A percentile compares a stretch with the other conserved stretches of the same genome.
These are phyloP conservation scores for Trametes meyenii DNA, from an alignment of 768 basidiomycete genomes.

Conservation along the genomic window DNA sequence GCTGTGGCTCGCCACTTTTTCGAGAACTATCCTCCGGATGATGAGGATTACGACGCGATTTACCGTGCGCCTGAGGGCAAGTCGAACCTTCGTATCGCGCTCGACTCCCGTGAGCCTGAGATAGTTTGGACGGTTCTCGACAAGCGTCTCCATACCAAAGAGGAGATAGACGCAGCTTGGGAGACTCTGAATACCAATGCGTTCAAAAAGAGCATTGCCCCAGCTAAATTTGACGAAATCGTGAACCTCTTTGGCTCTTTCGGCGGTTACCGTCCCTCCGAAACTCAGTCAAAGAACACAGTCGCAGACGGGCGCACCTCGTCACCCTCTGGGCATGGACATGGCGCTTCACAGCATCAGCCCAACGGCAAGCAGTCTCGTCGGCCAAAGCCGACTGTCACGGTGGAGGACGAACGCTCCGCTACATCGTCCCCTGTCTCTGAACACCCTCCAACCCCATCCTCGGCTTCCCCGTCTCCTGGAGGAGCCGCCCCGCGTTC, in stretches of 20 bases:
- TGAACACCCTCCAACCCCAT: constrained; percentile 1
- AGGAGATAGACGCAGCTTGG: constrained; percentile 58
- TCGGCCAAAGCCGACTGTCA: constrained; percentile 5
- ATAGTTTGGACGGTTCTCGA: constrained; percentile 66
- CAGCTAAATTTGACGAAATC: constrained; percentile 50
- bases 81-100: constrained; percentile 55
- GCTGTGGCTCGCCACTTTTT: constrained; percentile 63
- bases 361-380: constrained; percentile 9
- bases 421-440: constrained; percentile 4
- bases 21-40: constrained; percentile 56
- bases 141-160: constrained; percentile 50
- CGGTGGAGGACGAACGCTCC: constrained; percentile 7
- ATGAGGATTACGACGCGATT: constrained; percentile 51
- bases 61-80: constrained; percentile 48
- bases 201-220: constrained; percentile 8
- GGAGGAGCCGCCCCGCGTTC: background rate
- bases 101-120: constrained; percentile 64
- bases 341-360: background rate
- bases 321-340: background rate
- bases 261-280: constrained; percentile 44
- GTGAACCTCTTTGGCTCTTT: constrained; percentile 53
- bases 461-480: background rate
- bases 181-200: constrained; percentile 40
- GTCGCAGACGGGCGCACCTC: constrained; percentile 30
- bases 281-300: constrained; percentile 34